These are phyloP conservation scores for Candida wancherniae DNA, from an alignment of 805 yeast species.

Conservation along the genomic window DNA sequence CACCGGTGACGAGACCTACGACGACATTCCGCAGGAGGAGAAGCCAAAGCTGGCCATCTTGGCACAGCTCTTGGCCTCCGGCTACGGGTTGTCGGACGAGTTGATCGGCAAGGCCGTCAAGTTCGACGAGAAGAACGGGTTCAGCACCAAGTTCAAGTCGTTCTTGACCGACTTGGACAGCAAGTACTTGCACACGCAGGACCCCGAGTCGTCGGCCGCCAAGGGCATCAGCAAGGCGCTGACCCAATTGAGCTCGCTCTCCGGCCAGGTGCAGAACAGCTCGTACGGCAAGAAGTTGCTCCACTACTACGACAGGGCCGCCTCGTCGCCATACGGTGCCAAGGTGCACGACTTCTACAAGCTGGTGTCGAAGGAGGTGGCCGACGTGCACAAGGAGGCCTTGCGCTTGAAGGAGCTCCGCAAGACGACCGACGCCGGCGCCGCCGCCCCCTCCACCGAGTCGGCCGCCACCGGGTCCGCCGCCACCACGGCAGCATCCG, in stretches of 20 bases:
- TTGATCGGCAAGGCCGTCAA: slow-evolving; percentile 56
- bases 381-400: slow-evolving; percentile 71
- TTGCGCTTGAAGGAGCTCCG: slow-evolving; percentile 61
- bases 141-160: slow-evolving; percentile 49
- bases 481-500: too few relatives aligned
- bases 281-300: slow-evolving; percentile 31
- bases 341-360: slow-evolving; percentile 60
- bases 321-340: slow-evolving; percentile 47
- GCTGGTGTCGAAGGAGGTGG: slow-evolving; percentile 49
- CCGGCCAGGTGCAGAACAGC: slow-evolving; percentile 28
- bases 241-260: slow-evolving; percentile 31
- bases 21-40: slow-evolving; percentile 65
- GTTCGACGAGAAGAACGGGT: slow-evolving; percentile 62
- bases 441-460: not conserved
- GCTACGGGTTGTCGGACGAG: slow-evolving; percentile 62
- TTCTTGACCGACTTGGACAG: slow-evolving; percentile 53
- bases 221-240: slow-evolving; percentile 27
- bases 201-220: slow-evolving; percentile 42
- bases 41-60: slow-evolving; percentile 72
- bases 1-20: slow-evolving; percentile 30
- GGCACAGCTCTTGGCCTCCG: slow-evolving; percentile 73
- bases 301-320: slow-evolving; percentile 45
- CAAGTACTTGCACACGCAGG: slow-evolving; percentile 55
- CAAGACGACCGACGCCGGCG: slow-evolving; percentile 22
- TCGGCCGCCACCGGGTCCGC: not conserved